These are phyloP conservation scores for Entophlyctis luteolus DNA, from an alignment of 192 early-diverging fungal species.

Conservation along the genomic window DNA sequence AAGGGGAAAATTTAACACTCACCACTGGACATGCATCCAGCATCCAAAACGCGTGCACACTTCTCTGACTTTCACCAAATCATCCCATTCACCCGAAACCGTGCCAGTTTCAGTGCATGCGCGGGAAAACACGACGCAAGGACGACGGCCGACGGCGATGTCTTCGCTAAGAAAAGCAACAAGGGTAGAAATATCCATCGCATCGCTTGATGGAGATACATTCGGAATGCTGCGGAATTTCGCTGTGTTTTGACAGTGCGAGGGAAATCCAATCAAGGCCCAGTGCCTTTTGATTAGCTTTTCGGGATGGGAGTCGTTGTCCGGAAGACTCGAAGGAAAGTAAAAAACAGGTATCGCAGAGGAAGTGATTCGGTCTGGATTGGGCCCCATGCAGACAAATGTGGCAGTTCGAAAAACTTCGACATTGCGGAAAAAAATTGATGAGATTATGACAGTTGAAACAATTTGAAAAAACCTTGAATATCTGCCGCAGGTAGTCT, in stretches of 20 bases:
- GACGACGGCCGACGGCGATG: constrained; percentile 13
- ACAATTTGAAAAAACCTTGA: constrained; percentile 7
- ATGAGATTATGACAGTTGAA: background rate
- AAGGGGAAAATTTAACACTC: background rate
- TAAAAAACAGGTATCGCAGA: constrained; percentile 22
- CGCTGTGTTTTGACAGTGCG: background rate
- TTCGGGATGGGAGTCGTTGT: background rate
- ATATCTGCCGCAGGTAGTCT: background rate
- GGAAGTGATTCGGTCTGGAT: constrained; percentile 10
- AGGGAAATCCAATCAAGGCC: constrained; percentile 7
- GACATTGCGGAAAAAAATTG: background rate
- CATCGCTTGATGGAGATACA: background rate
- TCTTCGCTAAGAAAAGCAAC: constrained; percentile 17
- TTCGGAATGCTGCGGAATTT: constrained; percentile 18
- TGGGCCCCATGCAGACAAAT: constrained; percentile 15
- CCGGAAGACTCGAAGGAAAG: background rate
- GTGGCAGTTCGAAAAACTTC: constrained; percentile 13
- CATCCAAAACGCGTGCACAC: constrained; percentile 11
- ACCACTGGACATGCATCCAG: constrained; percentile 28
- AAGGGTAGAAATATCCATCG: constrained; percentile 7
- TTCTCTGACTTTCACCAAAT: constrained; percentile 4
- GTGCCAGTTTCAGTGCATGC: background rate
- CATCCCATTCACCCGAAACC: constrained; percentile 20
- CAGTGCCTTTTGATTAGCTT: constrained; percentile 8
- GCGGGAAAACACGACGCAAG: background rate